phyloP scores from a whole-genome alignment of 179 eudicot species.

The Drosera spatulata region DNA sequence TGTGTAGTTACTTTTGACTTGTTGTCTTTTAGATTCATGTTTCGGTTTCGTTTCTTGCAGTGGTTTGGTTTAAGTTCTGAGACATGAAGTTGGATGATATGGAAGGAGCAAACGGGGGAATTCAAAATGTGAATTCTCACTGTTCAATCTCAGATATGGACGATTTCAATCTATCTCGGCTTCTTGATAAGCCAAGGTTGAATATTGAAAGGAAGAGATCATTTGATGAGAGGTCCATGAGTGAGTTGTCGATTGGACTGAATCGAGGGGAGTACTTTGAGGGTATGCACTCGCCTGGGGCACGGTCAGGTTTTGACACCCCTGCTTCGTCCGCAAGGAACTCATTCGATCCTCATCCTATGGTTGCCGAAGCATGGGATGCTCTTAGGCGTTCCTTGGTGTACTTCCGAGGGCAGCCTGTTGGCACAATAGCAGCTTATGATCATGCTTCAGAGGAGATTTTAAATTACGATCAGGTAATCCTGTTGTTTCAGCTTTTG shows the following conservation, averaged over 20 bases:
- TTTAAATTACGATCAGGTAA: slow-evolving; percentile 86
- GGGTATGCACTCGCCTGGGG: slow-evolving; percentile 66
- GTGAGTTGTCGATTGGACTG: slow-evolving; percentile 79
- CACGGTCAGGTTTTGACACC: slow-evolving; percentile 69
- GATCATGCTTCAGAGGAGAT: too few species aligned
- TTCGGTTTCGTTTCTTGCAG: neutral
- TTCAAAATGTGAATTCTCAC: slow-evolving; percentile 72
- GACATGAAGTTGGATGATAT: slow-evolving; percentile 18
- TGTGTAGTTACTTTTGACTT: neutral
- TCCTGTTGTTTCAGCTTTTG: too few species aligned
- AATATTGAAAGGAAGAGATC: slow-evolving; percentile 23
- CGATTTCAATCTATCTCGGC: slow-evolving; percentile 71
- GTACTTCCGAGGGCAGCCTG: slow-evolving; percentile 76
- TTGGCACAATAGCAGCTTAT: slow-evolving; percentile 47
- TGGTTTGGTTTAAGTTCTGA: neutral
- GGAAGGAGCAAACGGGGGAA: slow-evolving; percentile 44
- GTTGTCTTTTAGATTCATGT: neutral
- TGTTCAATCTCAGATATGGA: slow-evolving; percentile 82
- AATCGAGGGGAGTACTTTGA: slow-evolving; percentile 66
- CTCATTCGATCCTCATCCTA: slow-evolving; percentile 97
- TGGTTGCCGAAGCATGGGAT: slow-evolving; percentile 99
- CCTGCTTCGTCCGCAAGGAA: slow-evolving; percentile 86
- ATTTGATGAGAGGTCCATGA: slow-evolving; percentile 52
- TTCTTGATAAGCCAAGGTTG: slow-evolving; percentile 78
- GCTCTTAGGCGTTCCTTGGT: slow-evolving; percentile 87